Base-by-base conservation (phyloP, 2,329 filamentous ascomycete genomes). In the Keithomyces neogunnii region DNA sequence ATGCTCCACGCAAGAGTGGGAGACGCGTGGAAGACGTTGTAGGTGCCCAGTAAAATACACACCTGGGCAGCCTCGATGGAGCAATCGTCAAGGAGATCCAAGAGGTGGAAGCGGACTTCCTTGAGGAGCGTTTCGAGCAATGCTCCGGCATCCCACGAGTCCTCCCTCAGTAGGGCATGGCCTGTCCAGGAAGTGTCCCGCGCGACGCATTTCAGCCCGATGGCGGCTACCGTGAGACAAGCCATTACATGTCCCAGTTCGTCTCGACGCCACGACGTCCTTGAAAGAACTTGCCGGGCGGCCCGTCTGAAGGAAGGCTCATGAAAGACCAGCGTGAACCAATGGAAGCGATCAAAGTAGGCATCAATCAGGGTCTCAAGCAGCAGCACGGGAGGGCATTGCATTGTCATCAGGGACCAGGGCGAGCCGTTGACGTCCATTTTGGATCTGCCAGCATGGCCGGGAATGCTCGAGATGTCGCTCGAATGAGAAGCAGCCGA, bases 301-400 rank as follows among this genome's bases (percentile, higher is more conserved):
- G 40, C 26, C 44, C 9, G 51, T 46, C 49, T 54, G 51, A 59
- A 55, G 5, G 54, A 51, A 26, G 57, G 57, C 33, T 59, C 52
- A 43, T 59, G 57, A 11, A 59, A 52, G 36, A 59, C 53, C 35
- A 54, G 51, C 10, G 55, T 55, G 47, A 59, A 59, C 57, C 57
- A 59, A 42, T 59, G 53, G 45, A 59, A 30, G 47, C 51, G 54
- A 44, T 56, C 57, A 49, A 59, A 59, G 44, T 59, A 59, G 19
- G 49, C 52, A 7, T 52, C 55, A 13, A 57, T 32, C 8, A 50
- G 49, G 2, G 30, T 35, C 19, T 50, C 49, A 19, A 50, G 33
- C 19, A 50, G 33, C 9, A 31, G 13, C 26, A 26, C 29, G 8
- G 43, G 13, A 40, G 49, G 49, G 29, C 49, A 50, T 19, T 38